Base-by-base conservation (phyloP, 495 filamentous ascomycete species). In the Lentithecium fluviatile region DNA sequence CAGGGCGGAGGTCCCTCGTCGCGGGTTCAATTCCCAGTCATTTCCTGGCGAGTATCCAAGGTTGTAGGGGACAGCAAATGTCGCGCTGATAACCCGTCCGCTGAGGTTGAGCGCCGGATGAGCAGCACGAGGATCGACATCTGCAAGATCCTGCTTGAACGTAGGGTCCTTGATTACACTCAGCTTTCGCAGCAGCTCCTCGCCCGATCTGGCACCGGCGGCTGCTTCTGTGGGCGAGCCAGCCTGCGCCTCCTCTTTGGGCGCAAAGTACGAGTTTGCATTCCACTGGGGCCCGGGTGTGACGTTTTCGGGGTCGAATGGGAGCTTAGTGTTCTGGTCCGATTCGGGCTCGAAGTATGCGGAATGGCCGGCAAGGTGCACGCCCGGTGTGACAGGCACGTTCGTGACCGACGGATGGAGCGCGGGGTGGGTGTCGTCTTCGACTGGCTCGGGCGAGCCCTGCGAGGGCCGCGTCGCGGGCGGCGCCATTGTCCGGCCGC, bases 81-180 rank as follows among this genome's bases (percentile, higher is more conserved):
- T 89, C 17, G 87, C 91, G 45, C 89, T 94, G 62, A 97, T 94
- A 59, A 96, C 81, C 58, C 86, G 84, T 1, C 91, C 90, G 45
- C 84, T 92, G 45, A 97, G 79, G 45, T 81, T 78, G 19, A 96
- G 73, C 34, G 79, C 79, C 2, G 88, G 87, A 69, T 89, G 82
- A 38, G 82, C 80, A 43, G 79, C 76, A 63, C 82, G 79, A 15
- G 83, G 82, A 63, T 87, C 81, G 42, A 82, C 71, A 29, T 86
- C 82, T 3, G 76, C 72, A 56, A 86, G 74, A 15, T 82, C 80
- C 36, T 81, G 76, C 29, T 71, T 70, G 29, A 75, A 74, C 12
- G 73, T 65, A 7, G 72, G 69, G 53, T 69, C 74, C 23, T 70
- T 70, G 6, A 78, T 75, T 29, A 84, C 66, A 66, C 83, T 89